Conservation (phyloP, 2,329 filamentous ascomycete species). For the Fusarium sp. region DNA sequence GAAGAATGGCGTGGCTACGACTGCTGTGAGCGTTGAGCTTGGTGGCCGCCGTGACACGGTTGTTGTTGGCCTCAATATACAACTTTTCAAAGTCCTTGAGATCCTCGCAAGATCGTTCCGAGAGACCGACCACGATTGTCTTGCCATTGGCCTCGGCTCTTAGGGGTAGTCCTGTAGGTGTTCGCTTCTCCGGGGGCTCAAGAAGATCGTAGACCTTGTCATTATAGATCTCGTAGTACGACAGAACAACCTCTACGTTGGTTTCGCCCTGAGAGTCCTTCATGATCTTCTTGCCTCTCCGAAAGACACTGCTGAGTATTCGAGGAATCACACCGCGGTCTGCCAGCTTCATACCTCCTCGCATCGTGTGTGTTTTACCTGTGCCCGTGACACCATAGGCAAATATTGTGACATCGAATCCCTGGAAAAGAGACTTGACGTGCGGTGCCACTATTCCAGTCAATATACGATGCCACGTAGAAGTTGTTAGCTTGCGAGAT, state of each 20-base stretch:
- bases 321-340: conserved; percentile 90
- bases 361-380: conserved; percentile 96
- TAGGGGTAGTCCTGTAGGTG: conserved; percentile 80
- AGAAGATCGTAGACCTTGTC: conserved; percentile 95
- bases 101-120: conserved; percentile 82
- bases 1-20: conserved; percentile 88
- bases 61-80: conserved; percentile 92
- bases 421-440: conserved; percentile 90
- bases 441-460: conserved; percentile 78
- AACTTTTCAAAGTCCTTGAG: conserved; percentile 90
- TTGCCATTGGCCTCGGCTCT: conserved; percentile 88
- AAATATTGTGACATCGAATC: conserved; percentile 88
- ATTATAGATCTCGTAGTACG: conserved; percentile 97
- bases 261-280: conserved; percentile 81
- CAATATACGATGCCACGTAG: conserved; percentile 35
- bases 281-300: conserved; percentile 83
- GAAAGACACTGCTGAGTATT: conserved; percentile 85
- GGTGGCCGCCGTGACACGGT: conserved; percentile 87
- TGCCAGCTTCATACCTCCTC: conserved; percentile 85
- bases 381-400: conserved; percentile 94
- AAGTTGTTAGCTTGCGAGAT: conserved; percentile 17
- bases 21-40: conserved; percentile 94
- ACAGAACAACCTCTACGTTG: conserved; percentile 78
- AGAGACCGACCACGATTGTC: conserved; percentile 86
- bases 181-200: conserved; percentile 87